These are phyloP conservation scores for Hyaloscypha variabilis DNA, from an alignment of 495 filamentous ascomycete genomes.

Conservation along the genomic window DNA sequence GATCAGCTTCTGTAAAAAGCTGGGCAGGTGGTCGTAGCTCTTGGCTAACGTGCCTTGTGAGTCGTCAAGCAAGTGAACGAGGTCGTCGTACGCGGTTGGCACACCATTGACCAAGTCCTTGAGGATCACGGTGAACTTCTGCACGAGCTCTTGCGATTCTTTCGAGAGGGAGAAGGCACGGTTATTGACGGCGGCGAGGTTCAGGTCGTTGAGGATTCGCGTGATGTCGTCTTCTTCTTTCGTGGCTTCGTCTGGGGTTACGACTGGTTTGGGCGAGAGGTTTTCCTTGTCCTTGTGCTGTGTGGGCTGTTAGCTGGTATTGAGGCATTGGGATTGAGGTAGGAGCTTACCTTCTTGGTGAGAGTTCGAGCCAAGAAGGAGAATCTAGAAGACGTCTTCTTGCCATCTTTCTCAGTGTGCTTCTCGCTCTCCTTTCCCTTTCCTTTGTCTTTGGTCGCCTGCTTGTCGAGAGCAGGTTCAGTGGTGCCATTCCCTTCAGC, in stretches of 20 bases:
- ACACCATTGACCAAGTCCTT: constrained; percentile 91
- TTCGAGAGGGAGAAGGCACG: constrained; percentile 79
- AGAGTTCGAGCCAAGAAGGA: constrained; percentile 23
- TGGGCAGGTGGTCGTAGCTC: constrained; percentile 77
- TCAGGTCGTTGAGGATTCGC: constrained; percentile 75
- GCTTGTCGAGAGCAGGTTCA: neutral
- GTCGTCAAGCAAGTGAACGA: constrained; percentile 78
- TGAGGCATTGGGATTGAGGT: neutral
- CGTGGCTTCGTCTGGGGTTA: constrained; percentile 39
- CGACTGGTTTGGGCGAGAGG: constrained; percentile 10
- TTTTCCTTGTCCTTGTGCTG: constrained; percentile 14
- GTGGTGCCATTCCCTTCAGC: constrained; percentile 4
- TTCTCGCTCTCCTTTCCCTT: constrained; percentile 25
- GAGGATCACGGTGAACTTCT: constrained; percentile 84
- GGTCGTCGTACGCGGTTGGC: constrained; percentile 89
- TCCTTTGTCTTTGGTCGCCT: constrained; percentile 20
- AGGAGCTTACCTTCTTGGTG: constrained; percentile 27
- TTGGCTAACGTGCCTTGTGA: constrained; percentile 74
- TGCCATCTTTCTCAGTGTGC: neutral
- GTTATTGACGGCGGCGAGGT: constrained; percentile 75
- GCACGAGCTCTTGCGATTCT: constrained; percentile 77
- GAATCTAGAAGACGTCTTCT: constrained; percentile 30
- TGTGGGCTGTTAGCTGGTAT: neutral
- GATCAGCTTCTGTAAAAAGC: constrained; percentile 83
- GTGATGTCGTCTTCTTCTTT: constrained; percentile 76